These are phyloP conservation scores for Schrenkiella parvula DNA, from an alignment of 345 rosid genomes.

Conservation along the genomic window DNA sequence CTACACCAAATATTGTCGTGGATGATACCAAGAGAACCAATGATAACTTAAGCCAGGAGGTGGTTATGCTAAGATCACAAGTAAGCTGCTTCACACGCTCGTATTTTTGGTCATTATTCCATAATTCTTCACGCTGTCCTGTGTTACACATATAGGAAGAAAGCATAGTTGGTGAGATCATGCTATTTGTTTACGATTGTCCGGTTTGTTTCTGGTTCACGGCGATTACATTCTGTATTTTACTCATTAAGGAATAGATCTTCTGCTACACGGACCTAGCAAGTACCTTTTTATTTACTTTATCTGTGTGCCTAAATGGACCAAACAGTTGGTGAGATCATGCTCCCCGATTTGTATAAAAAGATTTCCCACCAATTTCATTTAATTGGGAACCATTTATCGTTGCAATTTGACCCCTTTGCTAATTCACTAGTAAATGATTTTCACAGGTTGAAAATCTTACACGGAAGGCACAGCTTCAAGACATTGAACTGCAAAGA, in stretches of 20 bases:
- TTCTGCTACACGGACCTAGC: background rate
- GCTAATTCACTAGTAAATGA: background rate
- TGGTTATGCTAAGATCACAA: constrained; percentile 80
- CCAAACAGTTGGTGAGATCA: too few relatives aligned
- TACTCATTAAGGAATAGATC: background rate
- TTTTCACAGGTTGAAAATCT: constrained; percentile 81
- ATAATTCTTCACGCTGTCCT: background rate
- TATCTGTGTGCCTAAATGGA: too few relatives aligned
- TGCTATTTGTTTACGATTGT: background rate
- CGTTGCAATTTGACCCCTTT: background rate
- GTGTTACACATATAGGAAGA: background rate
- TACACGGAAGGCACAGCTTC: constrained; percentile 74
- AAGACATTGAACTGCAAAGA: constrained; percentile 89
- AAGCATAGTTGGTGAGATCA: constrained; percentile 5
- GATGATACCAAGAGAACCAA: constrained; percentile 77
- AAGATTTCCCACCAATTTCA: background rate
- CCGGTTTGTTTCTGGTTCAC: background rate
- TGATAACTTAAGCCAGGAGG: constrained; percentile 82
- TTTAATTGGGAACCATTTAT: background rate
- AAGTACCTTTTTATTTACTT: too few relatives aligned
- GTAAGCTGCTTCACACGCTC: constrained; percentile 37
- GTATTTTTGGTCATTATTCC: background rate
- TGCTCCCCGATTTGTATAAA: background rate
- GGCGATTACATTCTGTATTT: background rate
- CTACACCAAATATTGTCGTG: constrained; percentile 63